Evolutionary conservation across 768 basidiomycete species (phyloP).

Genomic region (Tylopilus subfusipes): DNA sequence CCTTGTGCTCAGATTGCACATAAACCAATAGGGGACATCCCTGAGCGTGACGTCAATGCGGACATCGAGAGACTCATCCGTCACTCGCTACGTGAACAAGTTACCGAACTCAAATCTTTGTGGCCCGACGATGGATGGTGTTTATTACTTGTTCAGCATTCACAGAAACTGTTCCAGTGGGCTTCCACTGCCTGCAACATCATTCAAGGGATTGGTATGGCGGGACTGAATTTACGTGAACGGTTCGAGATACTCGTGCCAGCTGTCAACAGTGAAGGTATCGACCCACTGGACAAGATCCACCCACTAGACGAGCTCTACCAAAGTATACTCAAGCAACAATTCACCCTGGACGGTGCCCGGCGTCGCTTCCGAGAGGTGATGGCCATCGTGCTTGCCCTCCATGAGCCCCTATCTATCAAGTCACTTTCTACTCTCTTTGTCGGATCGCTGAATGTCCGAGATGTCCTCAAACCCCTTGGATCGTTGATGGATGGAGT

Average conservation of each 20-base stretch:
- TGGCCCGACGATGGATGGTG: background rate
- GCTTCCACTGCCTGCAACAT: conserved; percentile 5
- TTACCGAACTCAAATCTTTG: background rate
- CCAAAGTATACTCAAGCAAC: too few relatives aligned
- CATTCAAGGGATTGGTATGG: conserved; percentile 5
- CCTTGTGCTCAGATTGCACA: conserved; percentile 5
- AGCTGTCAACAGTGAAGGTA: too few relatives aligned
- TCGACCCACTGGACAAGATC: too few relatives aligned
- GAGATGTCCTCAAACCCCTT: background rate
- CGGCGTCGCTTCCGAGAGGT: background rate
- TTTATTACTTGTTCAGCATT: background rate
- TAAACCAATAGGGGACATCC: conserved; percentile 11
- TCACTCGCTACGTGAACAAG: background rate
- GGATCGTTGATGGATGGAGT: background rate
- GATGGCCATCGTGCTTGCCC: background rate
- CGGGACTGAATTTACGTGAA: background rate
- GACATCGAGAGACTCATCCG: background rate
- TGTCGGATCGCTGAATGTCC: background rate
- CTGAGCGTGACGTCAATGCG: background rate
- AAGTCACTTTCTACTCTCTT: too few relatives aligned
- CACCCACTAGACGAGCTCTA: background rate
- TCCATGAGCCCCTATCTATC: too few relatives aligned
- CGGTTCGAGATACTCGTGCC: background rate
- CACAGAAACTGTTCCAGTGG: conserved; percentile 18
- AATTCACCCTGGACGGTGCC: background rate